Percentiles rank a stretch among this genome's conserved stretches.
Conservation (phyloP, 768 basidiomycete species). For the Mycena vulgaris region DNA sequence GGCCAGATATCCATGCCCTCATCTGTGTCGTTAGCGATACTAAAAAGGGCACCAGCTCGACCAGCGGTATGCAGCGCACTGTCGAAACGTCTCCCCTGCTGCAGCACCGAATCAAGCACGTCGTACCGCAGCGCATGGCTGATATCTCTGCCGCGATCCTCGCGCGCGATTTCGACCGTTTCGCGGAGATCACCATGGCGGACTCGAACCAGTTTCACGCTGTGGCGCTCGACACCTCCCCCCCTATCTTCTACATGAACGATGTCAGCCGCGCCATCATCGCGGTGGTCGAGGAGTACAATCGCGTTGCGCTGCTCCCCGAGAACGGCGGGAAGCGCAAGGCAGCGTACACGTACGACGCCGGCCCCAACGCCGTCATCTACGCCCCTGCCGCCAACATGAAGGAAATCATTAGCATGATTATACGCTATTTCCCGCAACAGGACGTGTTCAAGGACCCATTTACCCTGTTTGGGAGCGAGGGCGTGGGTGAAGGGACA, state of each 20-base stretch:
- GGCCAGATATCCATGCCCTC: slow-evolving; percentile 96
- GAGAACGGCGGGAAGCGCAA: slow-evolving; percentile 70
- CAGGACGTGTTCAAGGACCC: slow-evolving; percentile 82
- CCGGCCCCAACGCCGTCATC: slow-evolving; percentile 98
- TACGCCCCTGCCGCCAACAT: slow-evolving; percentile 88
- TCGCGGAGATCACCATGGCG: slow-evolving; percentile 94
- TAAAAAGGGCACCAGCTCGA: slow-evolving; percentile 97
- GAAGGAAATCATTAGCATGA: slow-evolving; percentile 80
- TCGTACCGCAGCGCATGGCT: slow-evolving; percentile 92
- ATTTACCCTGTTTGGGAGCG: slow-evolving; percentile 70
- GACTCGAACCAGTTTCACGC: slow-evolving; percentile 99
- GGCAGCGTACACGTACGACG: slow-evolving; percentile 99
- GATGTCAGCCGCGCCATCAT: slow-evolving; percentile 97
- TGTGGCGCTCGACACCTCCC: slow-evolving; percentile 95
- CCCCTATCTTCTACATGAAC: slow-evolving; percentile 99
- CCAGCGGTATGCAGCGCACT: slow-evolving; percentile 97
- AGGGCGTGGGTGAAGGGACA: slow-evolving; percentile 59
- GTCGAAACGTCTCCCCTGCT: slow-evolving; percentile 93
- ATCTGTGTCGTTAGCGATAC: slow-evolving; percentile 97
- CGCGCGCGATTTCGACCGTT: slow-evolving; percentile 86
- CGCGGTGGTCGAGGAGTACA: slow-evolving; percentile 91
- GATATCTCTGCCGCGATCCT: slow-evolving; percentile 87
- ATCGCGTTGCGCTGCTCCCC: slow-evolving; percentile 73
- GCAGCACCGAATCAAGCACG: slow-evolving; percentile 86
- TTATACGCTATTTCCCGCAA: slow-evolving; percentile 92